Conservation (phyloP, 2,329 filamentous ascomycete genomes). For the Orbilia oligospora region DNA sequence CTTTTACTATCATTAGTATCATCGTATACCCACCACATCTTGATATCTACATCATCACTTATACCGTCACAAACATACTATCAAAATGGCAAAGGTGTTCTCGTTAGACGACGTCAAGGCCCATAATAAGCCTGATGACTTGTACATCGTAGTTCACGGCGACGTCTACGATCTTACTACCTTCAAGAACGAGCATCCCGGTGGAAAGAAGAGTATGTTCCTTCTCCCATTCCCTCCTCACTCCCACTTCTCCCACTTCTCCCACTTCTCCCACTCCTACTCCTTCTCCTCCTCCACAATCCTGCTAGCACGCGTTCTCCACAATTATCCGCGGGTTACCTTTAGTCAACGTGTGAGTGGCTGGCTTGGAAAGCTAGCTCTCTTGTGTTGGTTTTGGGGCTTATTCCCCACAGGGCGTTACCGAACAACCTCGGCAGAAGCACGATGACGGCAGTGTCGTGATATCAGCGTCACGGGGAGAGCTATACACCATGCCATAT, state of each 20-base stretch:
- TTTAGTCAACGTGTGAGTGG: conserved; percentile 69
- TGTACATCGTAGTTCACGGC: conserved; percentile 92
- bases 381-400: background rate
- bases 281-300: background rate
- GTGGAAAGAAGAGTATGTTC: conserved; percentile 79
- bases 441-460: background rate
- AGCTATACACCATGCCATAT: no score
- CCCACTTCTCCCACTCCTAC: background rate
- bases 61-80: background rate
- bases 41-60: background rate
- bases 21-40: background rate
- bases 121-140: conserved; percentile 87
- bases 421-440: conserved; percentile 27
- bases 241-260: background rate
- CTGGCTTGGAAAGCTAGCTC: conserved; percentile 72
- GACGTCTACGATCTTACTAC: conserved; percentile 92
- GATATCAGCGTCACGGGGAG: conserved; percentile 17
- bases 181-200: conserved; percentile 87
- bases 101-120: conserved; percentile 86
- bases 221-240: no score
- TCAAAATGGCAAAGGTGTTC: conserved; percentile 87
- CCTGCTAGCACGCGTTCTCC: background rate
- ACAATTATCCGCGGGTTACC: background rate
- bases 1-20: background rate
- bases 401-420: conserved; percentile 11